A percentile compares a stretch with the other conserved stretches of the same genome.
Evolutionary conservation across 2,329 filamentous ascomycete species (phyloP).

Genomic region (Fusarium clavum): DNA sequence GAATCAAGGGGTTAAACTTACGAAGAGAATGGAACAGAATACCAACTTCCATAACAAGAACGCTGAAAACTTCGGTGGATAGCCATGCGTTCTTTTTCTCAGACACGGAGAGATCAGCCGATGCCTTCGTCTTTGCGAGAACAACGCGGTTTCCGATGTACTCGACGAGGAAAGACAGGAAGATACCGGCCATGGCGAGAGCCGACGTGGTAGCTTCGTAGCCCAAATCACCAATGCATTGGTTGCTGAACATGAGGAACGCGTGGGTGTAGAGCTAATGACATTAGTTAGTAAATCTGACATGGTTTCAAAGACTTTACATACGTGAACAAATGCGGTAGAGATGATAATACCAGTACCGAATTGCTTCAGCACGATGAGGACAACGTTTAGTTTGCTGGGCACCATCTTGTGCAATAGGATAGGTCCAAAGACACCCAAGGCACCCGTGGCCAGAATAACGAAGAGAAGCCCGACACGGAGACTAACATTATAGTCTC

Average conservation of each 20-base stretch:
- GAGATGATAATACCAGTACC: constrained; percentile 79
- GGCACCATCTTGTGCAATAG: constrained; percentile 69
- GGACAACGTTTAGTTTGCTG: constrained; percentile 60
- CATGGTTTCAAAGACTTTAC: constrained; percentile 35
- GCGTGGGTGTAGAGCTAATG: constrained; percentile 78
- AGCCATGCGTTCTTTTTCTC: constrained; percentile 45
- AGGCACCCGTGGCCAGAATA: constrained; percentile 73
- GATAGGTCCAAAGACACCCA: constrained; percentile 77
- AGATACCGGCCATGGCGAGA: constrained; percentile 79
- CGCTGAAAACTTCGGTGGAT: constrained; percentile 65
- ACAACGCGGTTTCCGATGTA: constrained; percentile 72
- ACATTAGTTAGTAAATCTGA: not conserved
- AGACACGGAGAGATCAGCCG: constrained; percentile 40
- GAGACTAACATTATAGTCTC: constrained; percentile 74
- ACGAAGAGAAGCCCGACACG: constrained; percentile 79
- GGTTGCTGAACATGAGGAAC: constrained; percentile 76
- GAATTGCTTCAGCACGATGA: constrained; percentile 77
- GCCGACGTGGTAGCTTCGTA: constrained; percentile 78
- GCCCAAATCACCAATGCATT: constrained; percentile 72
- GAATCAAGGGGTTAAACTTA: constrained; percentile 52
- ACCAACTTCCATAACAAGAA: constrained; percentile 77
- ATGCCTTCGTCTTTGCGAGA: constrained; percentile 49
- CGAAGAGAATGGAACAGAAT: constrained; percentile 80
- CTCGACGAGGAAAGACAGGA: constrained; percentile 78
- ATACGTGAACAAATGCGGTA: constrained; percentile 75